These are phyloP conservation scores for Cadophora malorum DNA, from an alignment of 2,329 filamentous ascomycete genomes.

Conservation along the genomic window DNA sequence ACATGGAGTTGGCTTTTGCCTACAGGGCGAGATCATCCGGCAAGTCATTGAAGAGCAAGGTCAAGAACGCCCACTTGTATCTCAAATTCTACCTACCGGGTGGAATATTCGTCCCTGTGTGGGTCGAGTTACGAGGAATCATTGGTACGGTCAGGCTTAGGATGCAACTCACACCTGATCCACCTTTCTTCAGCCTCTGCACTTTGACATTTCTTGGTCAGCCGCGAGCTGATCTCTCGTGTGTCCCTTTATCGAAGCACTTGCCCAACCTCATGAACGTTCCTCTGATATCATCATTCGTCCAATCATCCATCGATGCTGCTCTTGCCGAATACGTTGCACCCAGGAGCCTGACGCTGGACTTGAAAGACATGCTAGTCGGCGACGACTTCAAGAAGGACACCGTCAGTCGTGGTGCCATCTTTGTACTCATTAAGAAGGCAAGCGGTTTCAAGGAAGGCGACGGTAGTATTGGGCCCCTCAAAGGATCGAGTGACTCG, in stretches of 20 bases:
- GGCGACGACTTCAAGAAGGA: conserved; percentile 83
- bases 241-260: conserved; percentile 71
- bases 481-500: conserved; percentile 70
- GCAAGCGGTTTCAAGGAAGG: conserved; percentile 76
- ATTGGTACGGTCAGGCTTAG: conserved; percentile 74
- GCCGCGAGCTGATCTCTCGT: conserved; percentile 73
- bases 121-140: conserved; percentile 76
- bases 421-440: conserved; percentile 70
- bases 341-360: conserved; percentile 75
- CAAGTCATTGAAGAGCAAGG: conserved; percentile 65
- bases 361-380: conserved; percentile 78
- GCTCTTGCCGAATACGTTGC: conserved; percentile 78
- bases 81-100: conserved; percentile 72
- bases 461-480: conserved; percentile 65
- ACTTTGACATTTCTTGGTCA: conserved; percentile 78
- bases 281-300: conserved; percentile 60
- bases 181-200: conserved; percentile 77
- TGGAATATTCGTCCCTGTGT: conserved; percentile 64
- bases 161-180: conserved; percentile 76
- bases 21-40: conserved; percentile 69
- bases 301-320: conserved; percentile 44
- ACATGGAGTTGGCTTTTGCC: conserved; percentile 76
- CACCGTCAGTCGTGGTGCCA: conserved; percentile 66
- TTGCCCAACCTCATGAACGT: conserved; percentile 78
- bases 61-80: conserved; percentile 75